A percentile compares a stretch with the other conserved stretches of the same genome.
Conservation (phyloP, 2,329 filamentous ascomycete species). For the Fonsecaea erecta region DNA sequence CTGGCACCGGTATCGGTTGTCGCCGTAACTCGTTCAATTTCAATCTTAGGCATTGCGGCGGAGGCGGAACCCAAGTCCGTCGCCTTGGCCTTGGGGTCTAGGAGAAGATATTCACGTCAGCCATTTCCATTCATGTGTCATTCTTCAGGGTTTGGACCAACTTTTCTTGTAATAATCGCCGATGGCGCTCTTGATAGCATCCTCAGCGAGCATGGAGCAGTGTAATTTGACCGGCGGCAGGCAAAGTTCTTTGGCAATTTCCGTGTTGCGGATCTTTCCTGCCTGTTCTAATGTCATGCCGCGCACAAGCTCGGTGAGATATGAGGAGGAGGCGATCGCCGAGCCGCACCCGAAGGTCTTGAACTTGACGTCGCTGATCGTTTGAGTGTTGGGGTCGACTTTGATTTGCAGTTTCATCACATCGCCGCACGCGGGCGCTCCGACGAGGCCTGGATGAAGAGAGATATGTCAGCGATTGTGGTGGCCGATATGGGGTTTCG, state of each 20-base stretch:
- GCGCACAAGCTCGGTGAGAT: slow-evolving; percentile 90
- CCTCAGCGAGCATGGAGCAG: slow-evolving; percentile 90
- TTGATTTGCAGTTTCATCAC: slow-evolving; percentile 95
- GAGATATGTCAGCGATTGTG: slow-evolving; percentile 18
- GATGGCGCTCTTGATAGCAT: slow-evolving; percentile 91
- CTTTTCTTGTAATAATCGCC: slow-evolving; percentile 85
- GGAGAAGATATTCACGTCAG: slow-evolving; percentile 52
- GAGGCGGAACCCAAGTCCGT: slow-evolving; percentile 74
- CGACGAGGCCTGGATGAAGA: slow-evolving; percentile 70
- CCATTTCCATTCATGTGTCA: not conserved
- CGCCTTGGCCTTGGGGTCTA: slow-evolving; percentile 75
- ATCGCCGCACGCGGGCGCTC: slow-evolving; percentile 87
- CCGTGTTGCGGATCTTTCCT: slow-evolving; percentile 89
- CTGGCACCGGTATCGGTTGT: slow-evolving; percentile 39
- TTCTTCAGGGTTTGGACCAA: not conserved
- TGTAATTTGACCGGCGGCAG: slow-evolving; percentile 87
- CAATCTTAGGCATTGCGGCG: slow-evolving; percentile 68
- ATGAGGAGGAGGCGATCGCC: slow-evolving; percentile 92
- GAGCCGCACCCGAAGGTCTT: slow-evolving; percentile 96
- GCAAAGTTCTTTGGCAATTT: slow-evolving; percentile 96
- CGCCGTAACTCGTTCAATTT: slow-evolving; percentile 62
- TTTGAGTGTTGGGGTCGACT: slow-evolving; percentile 84
- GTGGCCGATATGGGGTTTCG: not conserved
- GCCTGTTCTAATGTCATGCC: slow-evolving; percentile 98
- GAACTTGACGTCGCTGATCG: slow-evolving; percentile 93